Evolutionary conservation across 2,329 filamentous ascomycete species (phyloP).

Genomic region (Neonectria sp.): DNA sequence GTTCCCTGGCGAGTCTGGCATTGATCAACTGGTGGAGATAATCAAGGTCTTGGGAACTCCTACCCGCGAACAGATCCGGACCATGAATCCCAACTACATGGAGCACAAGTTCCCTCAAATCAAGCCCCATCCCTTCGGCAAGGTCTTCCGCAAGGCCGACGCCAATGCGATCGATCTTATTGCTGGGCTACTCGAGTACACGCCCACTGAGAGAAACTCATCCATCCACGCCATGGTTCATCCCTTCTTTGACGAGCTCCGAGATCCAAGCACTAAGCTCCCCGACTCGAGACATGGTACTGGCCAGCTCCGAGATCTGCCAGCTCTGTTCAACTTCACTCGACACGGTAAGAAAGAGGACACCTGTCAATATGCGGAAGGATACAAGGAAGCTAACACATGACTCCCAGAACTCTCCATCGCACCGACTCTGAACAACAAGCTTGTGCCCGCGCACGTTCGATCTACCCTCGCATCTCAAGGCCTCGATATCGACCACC

Average conservation of each 20-base stretch:
- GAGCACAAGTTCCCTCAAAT: constrained; percentile 99
- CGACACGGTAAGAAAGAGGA: constrained; percentile 81
- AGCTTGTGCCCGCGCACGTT: constrained; percentile 89
- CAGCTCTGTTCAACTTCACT: constrained; percentile 92
- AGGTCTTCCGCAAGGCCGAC: constrained; percentile 98
- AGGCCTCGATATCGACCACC: constrained; percentile 93
- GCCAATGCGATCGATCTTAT: constrained; percentile 95
- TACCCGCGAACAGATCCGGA: constrained; percentile 97
- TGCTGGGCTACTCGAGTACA: constrained; percentile 94
- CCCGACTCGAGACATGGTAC: constrained; percentile 95
- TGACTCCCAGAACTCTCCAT: constrained; percentile 90
- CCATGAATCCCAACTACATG: constrained; percentile 99
- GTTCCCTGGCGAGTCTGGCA: constrained; percentile 98
- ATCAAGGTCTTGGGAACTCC: constrained; percentile 99
- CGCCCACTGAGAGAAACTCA: constrained; percentile 92
- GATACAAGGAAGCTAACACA: constrained; percentile 30
- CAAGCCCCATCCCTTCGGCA: constrained; percentile 99
- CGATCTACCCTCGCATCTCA: constrained; percentile 80
- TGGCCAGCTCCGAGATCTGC: constrained; percentile 84
- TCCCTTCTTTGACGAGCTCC: constrained; percentile 97
- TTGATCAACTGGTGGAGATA: constrained; percentile 98
- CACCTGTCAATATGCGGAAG: background rate
- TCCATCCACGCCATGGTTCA: constrained; percentile 98
- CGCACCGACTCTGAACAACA: constrained; percentile 86
- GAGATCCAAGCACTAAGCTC: constrained; percentile 90